phyloP scores from a whole-genome alignment of 306 rosid species.

The Comarum palustre region DNA sequence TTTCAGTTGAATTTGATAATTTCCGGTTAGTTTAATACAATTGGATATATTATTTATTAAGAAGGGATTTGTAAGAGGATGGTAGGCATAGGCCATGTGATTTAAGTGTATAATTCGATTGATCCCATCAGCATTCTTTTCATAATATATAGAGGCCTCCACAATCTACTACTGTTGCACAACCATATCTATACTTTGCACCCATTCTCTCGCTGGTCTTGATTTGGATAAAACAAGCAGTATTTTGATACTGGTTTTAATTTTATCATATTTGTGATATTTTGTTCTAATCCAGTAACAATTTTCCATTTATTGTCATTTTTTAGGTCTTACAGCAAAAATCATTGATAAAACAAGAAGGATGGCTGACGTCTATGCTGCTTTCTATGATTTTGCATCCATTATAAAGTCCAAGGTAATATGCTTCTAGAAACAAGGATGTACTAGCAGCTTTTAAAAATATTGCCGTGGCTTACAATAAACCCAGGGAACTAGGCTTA shows the following conservation, averaged over 20 bases:
- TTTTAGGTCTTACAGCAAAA: constrained; percentile 90
- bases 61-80: not conserved
- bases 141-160: not conserved
- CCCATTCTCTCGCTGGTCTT: not conserved
- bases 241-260: not conserved
- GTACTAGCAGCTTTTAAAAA: constrained; percentile 14
- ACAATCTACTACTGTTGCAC: not conserved
- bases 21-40: constrained; percentile 11
- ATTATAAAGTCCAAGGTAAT: constrained; percentile 77
- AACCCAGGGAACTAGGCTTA: not conserved
- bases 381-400: constrained; percentile 84
- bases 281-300: constrained; percentile 3
- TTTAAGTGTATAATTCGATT: not conserved
- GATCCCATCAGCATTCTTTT: not conserved
- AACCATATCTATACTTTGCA: not conserved
- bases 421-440: constrained; percentile 16
- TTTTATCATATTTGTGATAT: constrained; percentile 9
- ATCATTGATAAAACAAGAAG: constrained; percentile 77
- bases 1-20: constrained; percentile 18
- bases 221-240: not conserved
- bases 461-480: not conserved
- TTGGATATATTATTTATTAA: not conserved
- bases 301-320: constrained; percentile 26
- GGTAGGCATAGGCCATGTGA: not conserved
- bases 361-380: constrained; percentile 83